A percentile compares a stretch with the other conserved stretches of the same genome.
Evolutionary conservation across 345 rosid genomes (phyloP).

Genomic region (Populus ilicifolia): DNA sequence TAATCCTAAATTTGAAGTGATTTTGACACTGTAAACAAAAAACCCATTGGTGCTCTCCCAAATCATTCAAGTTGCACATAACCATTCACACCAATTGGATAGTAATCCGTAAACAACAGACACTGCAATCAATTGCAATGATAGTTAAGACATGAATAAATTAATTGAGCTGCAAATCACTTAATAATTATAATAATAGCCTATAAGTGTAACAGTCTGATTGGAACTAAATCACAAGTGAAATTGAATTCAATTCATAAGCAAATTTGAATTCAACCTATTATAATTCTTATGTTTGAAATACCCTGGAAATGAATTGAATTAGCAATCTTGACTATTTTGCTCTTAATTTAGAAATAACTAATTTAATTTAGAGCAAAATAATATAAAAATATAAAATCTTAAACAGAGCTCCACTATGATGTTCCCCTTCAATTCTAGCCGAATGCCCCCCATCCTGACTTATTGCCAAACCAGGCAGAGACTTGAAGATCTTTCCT

Average conservation of each 20-base stretch:
- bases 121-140: not conserved
- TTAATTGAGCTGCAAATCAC: not conserved
- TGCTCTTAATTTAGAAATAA: not conserved
- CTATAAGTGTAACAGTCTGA: not conserved
- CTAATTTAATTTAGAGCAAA: not conserved
- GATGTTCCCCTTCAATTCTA: conserved; percentile 85
- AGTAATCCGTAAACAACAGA: not conserved
- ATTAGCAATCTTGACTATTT: too few species aligned
- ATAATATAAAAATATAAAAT: not conserved
- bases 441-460: conserved; percentile 92
- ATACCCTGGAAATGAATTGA: too few species aligned
- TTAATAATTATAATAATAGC: not conserved
- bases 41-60: not conserved
- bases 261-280: too few species aligned
- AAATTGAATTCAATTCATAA: too few species aligned
- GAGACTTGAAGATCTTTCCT: conserved; percentile 38
- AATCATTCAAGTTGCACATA: not conserved
- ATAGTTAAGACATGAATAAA: not conserved
- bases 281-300: too few species aligned
- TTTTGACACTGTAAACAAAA: not conserved
- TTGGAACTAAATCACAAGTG: too few species aligned
- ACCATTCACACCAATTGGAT: not conserved
- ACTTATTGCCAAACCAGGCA: conserved; percentile 76
- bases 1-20: not conserved
- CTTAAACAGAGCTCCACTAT: conserved; percentile 62